Evolutionary conservation across 2,329 filamentous ascomycete genomes (phyloP), one percentile per base, ranked within the genome.

Genomic region (Aspergillus spinulosporus): DNA sequence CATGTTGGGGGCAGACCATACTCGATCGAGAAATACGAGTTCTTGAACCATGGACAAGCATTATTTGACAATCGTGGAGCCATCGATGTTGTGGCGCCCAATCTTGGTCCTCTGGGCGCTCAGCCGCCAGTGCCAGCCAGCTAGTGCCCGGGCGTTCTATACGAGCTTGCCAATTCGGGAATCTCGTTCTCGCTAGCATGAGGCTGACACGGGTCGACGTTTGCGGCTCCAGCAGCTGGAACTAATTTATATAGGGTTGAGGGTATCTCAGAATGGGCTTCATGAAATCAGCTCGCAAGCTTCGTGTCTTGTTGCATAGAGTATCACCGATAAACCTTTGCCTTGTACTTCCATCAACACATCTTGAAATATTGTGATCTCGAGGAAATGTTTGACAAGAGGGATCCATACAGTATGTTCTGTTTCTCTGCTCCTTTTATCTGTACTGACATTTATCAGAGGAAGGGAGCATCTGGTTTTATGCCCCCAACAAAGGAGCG

Each of bases 401-500:
- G 68, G 53, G 66, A 63, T 8, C 56, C 62, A 44, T 69, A 67
- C 52, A 64, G 69, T 71, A 48, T 54, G 69, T 58, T 29, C 21
- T 29, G n/a, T 26, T 14, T 8, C 12, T 5, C 4, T 28, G 26
- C 7, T 36, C 5, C 15, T 4, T 62, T 65, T 28, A 21, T 34
- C 11, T 28, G 37, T 54, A 37, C 60, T 66, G 43, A 68, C 39
- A 36, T 28, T 7, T 31, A 14, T 8, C 21, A 72, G 70, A 72
- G 56, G 64, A 68, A 39, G 70, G 65, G 21, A 74, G 71, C 47
- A 65, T 70, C 52, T 77, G 72, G 70, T 70, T 70, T 58, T 77
- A 77, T 63, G 67, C 68, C 8, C 75, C 75, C 2, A 75, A 72
- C 43, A 75, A 76, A 63, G 74, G 72, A 3, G 70, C 71, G 5